These are phyloP conservation scores for Parmales sp. DNA, from an alignment of 108 stramenopile genomes.

Conservation along the genomic window DNA sequence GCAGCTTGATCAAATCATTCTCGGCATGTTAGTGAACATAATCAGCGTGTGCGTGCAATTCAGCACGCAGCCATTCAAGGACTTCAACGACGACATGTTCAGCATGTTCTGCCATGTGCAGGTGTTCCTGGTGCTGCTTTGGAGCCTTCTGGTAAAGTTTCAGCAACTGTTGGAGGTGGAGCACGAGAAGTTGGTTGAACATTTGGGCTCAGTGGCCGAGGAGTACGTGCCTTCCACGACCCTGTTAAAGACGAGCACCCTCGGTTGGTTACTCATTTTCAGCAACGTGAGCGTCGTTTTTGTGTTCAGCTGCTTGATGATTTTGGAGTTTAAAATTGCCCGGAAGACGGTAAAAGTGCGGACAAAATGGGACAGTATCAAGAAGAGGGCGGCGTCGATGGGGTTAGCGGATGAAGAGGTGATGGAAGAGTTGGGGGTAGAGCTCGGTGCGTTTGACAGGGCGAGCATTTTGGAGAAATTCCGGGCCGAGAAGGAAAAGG, in stretches of 20 bases:
- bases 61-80: not conserved
- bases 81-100: not conserved
- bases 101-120: not conserved
- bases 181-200: too few relatives aligned
- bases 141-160: not conserved
- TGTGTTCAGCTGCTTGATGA: not conserved
- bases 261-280: not conserved
- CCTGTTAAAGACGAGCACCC: not conserved
- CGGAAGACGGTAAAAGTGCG: not conserved
- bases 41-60: not conserved
- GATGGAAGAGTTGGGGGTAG: too few relatives aligned
- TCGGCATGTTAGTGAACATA: not conserved
- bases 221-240: not conserved
- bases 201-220: too few relatives aligned
- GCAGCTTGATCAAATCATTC: not conserved
- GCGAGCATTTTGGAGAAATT: too few relatives aligned
- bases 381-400: too few relatives aligned
- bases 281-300: not conserved
- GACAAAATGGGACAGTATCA: not conserved
- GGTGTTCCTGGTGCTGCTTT: not conserved
- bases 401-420: too few relatives aligned
- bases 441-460: too few relatives aligned
- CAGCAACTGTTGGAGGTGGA: not conserved
- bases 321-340: not conserved
- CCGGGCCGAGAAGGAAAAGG: too few relatives aligned